Evolutionary conservation across 2,329 filamentous ascomycete species (phyloP), one percentile per base, ranked within the genome.

Genomic region (Cadophora sp.): DNA sequence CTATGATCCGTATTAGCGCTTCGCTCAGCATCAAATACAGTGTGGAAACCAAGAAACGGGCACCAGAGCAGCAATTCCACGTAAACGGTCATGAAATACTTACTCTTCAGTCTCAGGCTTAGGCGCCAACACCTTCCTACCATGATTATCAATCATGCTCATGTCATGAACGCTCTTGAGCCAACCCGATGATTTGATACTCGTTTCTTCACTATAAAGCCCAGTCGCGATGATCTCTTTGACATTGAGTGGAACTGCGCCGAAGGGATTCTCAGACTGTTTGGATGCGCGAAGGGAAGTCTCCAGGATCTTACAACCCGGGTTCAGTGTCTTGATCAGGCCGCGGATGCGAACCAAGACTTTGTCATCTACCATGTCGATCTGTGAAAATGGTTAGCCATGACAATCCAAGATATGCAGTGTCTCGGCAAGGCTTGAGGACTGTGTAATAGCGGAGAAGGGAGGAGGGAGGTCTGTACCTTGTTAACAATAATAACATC

Each of bases 401-500:
- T n/a, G 27, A 3, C 27, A n/a, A n/a, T n/a, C n/a, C n/a, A n/a
- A 48, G n/a, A 27, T 2, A 14, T 50, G 16, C 1, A 24, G 2
- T 24, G 20, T 50, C 2, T 6, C 3, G 22, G 20, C 22, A 27
- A 14, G 22, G 8, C 13, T 45, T 7, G 13, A 48, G 22, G 48
- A 18, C 3, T n/a, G 36, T 14, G 0, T 3, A 6, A 55, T 16
- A n/a, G 4, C n/a, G 24, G 50, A 20, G n/a, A 9, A n/a, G 16
- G 6, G 3, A 14, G 3, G 51, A n/a, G 30, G 20, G 30, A 18
- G n/a, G 16, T 16, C 6, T n/a, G 18, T 22, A 56, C 53, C 80
- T 93, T 93, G 79, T 93, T 93, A 22, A 92, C 79, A 3, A 92
- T 83, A 16, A 93, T 83, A 7, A 92, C 89, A 70, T 93, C 89